Evolutionary conservation across 1,139 yeast species (phyloP), one percentile per base, ranked within the genome.

Genomic region (Candida sp.): DNA sequence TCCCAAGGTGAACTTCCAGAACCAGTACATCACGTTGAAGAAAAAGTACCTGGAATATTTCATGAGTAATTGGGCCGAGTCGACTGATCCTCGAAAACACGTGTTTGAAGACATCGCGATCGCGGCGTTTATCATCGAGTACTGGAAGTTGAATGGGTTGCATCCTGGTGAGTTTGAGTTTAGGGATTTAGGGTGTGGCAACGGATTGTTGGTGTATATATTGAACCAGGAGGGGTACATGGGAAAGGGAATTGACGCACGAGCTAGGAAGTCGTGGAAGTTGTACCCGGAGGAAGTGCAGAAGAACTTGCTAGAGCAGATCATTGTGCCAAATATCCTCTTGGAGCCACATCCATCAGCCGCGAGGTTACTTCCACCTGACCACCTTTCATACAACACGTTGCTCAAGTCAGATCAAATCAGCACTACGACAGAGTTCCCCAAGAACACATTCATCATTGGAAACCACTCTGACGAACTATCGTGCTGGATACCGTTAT

Each of bases 401-500:
- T 68, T 90, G 33, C 66, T 85, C 27, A 67, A 75, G 25, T 84
- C 90, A 4, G 77, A 86, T 0, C 78, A 75, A 54, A 89, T 90
- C 6, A 73, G 78, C 40, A 85, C 88, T 51, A 79, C 85, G 8
- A 85, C 88, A 1, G 87, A 85, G 42, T 87, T 88, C 54, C 85
- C 89, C 0, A 65, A 71, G 27, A 81, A 87, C 58, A 86, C 96
- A 0, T 94, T 94, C 62, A 70, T 93, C 40, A 92, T 94, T 48
- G 99, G 98, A 1, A 94, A 94, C 64, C 99, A 94, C 63, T 90
- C 97, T 0, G 99, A 94, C 66, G 98, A 94, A 65, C 77, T 94
- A 52, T 93, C 98, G 0, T 90, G 97, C 58, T 94, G 98, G 98
- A 85, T 93, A 30, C 99, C 99, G 1, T 70, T 94, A 9, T 72